Conservation (phyloP, 2,329 filamentous ascomycete genomes). For the Mollisia scopiformis region DNA sequence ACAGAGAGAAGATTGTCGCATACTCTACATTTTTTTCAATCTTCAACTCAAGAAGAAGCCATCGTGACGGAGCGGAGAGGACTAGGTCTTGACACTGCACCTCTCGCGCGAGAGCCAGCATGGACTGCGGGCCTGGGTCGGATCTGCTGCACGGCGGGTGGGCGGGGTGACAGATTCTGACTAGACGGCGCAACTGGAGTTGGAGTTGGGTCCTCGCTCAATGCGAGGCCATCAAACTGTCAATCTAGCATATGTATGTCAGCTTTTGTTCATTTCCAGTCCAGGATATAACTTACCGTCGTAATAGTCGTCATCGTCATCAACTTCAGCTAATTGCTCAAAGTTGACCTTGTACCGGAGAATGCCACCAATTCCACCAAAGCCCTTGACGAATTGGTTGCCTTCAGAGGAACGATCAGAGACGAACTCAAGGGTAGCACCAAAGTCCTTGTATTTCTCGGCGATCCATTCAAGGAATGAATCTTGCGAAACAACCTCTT, state of each 20-base stretch:
- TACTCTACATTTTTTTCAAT: conserved; percentile 29
- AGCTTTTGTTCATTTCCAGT: not conserved
- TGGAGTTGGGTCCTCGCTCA: conserved; percentile 83
- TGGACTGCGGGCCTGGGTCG: conserved; percentile 40
- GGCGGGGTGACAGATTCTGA: conserved; percentile 46
- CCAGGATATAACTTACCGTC: conserved; percentile 51
- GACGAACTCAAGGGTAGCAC: conserved; percentile 93
- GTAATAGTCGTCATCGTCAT: conserved; percentile 87
- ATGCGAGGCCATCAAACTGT: conserved; percentile 86
- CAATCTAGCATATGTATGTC: conserved; percentile 62
- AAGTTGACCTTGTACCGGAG: conserved; percentile 99
- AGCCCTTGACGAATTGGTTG: conserved; percentile 99
- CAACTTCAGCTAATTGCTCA: conserved; percentile 91
- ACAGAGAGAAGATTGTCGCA: not conserved
- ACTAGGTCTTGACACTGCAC: conserved; percentile 60
- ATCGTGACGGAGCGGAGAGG: conserved; percentile 71
- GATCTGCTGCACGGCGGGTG: conserved; percentile 47
- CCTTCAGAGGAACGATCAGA: conserved; percentile 97
- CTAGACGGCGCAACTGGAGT: conserved; percentile 60
- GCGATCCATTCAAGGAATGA: conserved; percentile 99
- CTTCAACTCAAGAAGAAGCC: conserved; percentile 42
- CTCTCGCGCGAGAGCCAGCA: conserved; percentile 39
- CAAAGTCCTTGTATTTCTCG: conserved; percentile 97
- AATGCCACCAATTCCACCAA: conserved; percentile 96
- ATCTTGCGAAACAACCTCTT: conserved; percentile 86